A percentile compares a stretch with the other conserved stretches of the same genome.
Evolutionary conservation across 176 grass and related monocot genomes (phyloP).

Genomic region (Lolium multiflorum): DNA sequence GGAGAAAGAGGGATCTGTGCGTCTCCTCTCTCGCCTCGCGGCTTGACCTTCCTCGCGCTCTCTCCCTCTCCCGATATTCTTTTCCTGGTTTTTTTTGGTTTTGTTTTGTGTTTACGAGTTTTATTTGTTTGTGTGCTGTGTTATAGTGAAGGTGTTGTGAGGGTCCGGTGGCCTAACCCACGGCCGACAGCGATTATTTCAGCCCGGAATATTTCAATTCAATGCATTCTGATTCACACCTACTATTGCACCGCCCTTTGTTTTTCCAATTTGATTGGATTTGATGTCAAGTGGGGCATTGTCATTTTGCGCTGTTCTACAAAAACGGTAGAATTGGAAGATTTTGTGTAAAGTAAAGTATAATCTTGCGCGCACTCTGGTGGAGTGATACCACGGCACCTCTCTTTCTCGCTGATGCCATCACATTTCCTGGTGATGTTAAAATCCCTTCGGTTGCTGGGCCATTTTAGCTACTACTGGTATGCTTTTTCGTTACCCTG

Average conservation of each 20-base stretch:
- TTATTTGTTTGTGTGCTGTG: conserved; percentile 33
- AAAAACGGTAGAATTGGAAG: background rate
- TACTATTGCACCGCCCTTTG: background rate
- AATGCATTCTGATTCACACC: background rate
- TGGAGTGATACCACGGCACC: too few species aligned
- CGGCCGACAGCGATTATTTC: background rate
- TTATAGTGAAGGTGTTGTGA: background rate
- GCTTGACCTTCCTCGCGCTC: conserved; percentile 38
- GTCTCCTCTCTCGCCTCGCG: conserved; percentile 23
- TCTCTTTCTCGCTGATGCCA: too few species aligned
- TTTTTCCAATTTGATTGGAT: background rate
- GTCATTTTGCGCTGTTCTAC: background rate
- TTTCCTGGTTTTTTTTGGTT: background rate
- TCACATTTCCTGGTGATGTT: too few species aligned
- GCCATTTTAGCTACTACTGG: too few species aligned
- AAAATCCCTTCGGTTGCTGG: too few species aligned
- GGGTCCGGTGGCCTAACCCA: conserved; percentile 39
- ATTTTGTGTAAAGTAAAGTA: background rate
- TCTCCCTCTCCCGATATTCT: background rate
- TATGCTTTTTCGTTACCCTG: too few species aligned
- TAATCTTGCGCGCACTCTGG: too few species aligned
- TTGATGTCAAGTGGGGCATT: background rate
- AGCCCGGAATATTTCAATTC: background rate
- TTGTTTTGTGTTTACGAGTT: background rate
- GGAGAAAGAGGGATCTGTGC: conserved; percentile 35